Evolutionary conservation across 129 eudicot genomes (phyloP), one percentile per base, ranked within the genome.

Genomic region (Flaveria sonorensis): DNA sequence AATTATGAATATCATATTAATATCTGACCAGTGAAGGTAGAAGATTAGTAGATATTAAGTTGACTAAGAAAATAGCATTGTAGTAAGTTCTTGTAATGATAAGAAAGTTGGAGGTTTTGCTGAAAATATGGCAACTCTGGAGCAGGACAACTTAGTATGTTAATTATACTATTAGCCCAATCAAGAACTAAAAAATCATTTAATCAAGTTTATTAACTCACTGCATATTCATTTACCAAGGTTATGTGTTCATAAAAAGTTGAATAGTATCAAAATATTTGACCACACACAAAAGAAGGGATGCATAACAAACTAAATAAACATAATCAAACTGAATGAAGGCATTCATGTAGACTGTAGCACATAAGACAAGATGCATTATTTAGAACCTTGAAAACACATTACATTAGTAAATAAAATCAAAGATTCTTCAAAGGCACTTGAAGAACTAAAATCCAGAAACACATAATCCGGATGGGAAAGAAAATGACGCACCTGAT

Each of bases 341-440:
- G 81, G 28, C 46, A 23, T 64, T 14, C 19, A 77, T 51, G 3
- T 59, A 75, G 19, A 77, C 39, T 66, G 7, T 43, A 75, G 8
- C 9, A 20, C 62, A 26, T 1, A 26, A 1, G 26, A 26, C 30
- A 26, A 26, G 30, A 26, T 26, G 30, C 30, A 53, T 20, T 26
- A 65, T 76, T 71, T 65, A 39, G 66, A 50, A 36, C 74, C 42
- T 66, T 36, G 14, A 67, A 77, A 68, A 30, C 56, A 67, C 8
- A 0, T 48, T 23, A 39, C 57, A 42, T 32, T 50, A 30, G n/a
- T 64, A 62, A 47, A 19, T 46, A 51, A 30, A 13, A 59, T 11
- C 12, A 73, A 56, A 60, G 57, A 48, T 75, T 32, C 18, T 36
- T 51, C 66, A 15, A 36, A 76, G 16, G 55, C 67, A 66, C 64